Evolutionary conservation across 106 monocot genomes (phyloP), one percentile per base, ranked within the genome.

Genomic region (Ottelia alismoides): DNA sequence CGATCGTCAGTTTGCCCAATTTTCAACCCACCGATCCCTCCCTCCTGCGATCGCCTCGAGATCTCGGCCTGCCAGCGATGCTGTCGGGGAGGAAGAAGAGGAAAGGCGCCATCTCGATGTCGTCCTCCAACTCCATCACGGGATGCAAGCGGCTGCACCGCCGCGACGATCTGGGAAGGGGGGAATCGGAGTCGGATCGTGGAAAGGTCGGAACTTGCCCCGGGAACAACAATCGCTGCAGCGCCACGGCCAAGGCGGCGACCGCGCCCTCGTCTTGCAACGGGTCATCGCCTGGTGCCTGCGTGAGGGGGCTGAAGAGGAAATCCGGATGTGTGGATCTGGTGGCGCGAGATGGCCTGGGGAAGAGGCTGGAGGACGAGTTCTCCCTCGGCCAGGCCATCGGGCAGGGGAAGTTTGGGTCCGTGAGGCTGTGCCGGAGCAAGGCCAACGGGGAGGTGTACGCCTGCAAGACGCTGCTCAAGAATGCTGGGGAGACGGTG

Each of bases 401-500:
- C 28, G 90, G 90, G 21, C 65, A 72, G 28, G 90, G 90, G 45
- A 74, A 72, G 62, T 90, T 84, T 29, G 90, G 90, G 16, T 78
- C 80, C 6, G 90, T 90, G 1, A n/a, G 74, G 25, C 18, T 73
- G 27, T 90, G 90, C 69, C 30, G 57, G 22, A 70, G 49, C 49
- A 61, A 54, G 52, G 44, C 47, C 17, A 75, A 52, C 4, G 71
- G 63, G 2, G 72, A 81, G 30, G 64, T 65, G 19, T 81, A 81
- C 30, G 90, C 90, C 2, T 84, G 84, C 70, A 90, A 90, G 60
- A 64, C 78, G 1, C 49, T 84, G 24, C 62, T 52, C 43, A 90
- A 84, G 77, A 79, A 83, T 49, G 90, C 77, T 2, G 84, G 78
- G 56, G 90, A 84, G 68, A 75, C 75, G 10, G 90, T 74, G 18